phyloP scores from a whole-genome alignment of 75 land plant genomes.

The Ceratopteris richardii region DNA sequence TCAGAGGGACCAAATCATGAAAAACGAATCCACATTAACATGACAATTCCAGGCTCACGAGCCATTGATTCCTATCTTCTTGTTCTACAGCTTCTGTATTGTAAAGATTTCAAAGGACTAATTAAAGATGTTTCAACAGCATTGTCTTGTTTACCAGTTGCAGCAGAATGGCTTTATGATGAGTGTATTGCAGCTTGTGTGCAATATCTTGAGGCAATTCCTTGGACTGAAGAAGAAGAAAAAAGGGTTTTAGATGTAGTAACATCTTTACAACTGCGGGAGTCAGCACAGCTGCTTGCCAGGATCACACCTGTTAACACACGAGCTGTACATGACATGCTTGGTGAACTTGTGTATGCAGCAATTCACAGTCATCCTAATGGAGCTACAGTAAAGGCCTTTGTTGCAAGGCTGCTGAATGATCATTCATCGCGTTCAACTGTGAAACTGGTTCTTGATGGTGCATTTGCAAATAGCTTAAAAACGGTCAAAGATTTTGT shows the following conservation, averaged over 20 bases:
- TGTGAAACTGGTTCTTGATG: constrained; percentile 55
- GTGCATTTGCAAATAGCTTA: no score
- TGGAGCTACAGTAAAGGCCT: constrained; percentile 64
- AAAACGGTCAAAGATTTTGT: no score
- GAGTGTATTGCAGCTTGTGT: no score
- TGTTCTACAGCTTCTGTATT: constrained; percentile 58
- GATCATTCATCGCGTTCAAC: constrained; percentile 66
- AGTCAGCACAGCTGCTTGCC: constrained; percentile 56
- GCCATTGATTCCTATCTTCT: constrained; percentile 29
- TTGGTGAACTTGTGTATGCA: constrained; percentile 48
- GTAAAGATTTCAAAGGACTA: constrained; percentile 38
- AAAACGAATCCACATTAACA: no score
- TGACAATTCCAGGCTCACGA: no score
- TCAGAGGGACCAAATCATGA: no score
- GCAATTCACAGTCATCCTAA: constrained; percentile 59
- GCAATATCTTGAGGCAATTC: no score
- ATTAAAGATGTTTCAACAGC: no score
- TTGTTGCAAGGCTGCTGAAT: constrained; percentile 62
- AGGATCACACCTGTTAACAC: constrained; percentile 38
- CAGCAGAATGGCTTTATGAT: constrained; percentile 62
- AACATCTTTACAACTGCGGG: constrained; percentile 52
- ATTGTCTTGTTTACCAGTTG: constrained; percentile 52
- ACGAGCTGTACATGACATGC: constrained; percentile 64
- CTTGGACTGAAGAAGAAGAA: no score
- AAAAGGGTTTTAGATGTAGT: no score